These are phyloP conservation scores for Phaeodactylum tricornutum DNA, from an alignment of 108 stramenopile species.

Conservation along the genomic window DNA sequence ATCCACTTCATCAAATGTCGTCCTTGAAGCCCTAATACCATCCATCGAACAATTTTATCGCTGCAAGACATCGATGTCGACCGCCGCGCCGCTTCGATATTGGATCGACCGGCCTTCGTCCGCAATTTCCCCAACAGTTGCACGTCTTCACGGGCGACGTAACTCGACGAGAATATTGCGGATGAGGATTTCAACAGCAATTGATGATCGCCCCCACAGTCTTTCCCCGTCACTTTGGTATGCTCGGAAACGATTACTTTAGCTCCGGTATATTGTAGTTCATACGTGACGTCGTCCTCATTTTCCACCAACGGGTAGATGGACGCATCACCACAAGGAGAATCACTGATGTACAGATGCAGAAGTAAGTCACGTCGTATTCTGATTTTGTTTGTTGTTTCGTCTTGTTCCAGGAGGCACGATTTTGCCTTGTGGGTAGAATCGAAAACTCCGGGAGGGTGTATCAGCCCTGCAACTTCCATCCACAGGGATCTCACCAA, in stretches of 20 bases:
- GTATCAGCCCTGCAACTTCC: conserved; percentile 36
- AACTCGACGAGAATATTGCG: no score
- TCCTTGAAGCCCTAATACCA: conserved; percentile 75
- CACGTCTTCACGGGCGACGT: no score
- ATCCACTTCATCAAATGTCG: conserved; percentile 27
- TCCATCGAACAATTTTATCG: conserved; percentile 84
- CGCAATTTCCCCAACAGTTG: conserved; percentile 65
- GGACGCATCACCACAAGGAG: conserved; percentile 90
- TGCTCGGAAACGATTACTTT: conserved; percentile 58
- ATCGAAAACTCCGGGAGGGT: no score
- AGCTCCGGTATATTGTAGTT: conserved; percentile 76
- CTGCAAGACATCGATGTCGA: conserved; percentile 84
- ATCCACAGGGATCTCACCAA: conserved; percentile 60
- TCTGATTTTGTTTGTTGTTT: background rate
- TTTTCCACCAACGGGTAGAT: conserved; percentile 53
- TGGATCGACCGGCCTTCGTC: conserved; percentile 84
- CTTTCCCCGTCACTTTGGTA: no score
- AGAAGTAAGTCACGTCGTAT: conserved; percentile 15
- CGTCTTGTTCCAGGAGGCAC: background rate
- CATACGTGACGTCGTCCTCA: conserved; percentile 13
- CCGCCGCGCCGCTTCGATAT: conserved; percentile 60
- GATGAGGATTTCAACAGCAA: no score
- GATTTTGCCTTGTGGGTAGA: conserved; percentile 4
- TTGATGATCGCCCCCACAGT: no score
- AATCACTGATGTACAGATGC: conserved; percentile 86